A percentile compares a stretch with the other conserved stretches of the same genome.
These are phyloP conservation scores for Thielaviopsis euricoi DNA, from an alignment of 2,329 filamentous ascomycete genomes.

Conservation along the genomic window DNA sequence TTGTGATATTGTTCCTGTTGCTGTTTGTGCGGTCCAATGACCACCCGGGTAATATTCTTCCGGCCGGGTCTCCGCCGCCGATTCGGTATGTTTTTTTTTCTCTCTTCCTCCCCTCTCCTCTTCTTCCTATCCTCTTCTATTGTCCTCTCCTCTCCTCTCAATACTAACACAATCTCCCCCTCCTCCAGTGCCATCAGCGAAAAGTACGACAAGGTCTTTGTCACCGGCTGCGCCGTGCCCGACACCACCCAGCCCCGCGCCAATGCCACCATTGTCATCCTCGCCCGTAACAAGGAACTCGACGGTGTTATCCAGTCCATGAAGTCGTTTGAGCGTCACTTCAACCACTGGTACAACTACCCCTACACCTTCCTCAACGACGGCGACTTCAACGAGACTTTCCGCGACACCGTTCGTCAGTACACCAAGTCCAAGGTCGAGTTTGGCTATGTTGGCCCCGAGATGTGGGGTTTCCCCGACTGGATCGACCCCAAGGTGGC, in stretches of 20 bases:
- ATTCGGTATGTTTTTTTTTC: conserved; percentile 51
- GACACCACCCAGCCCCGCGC: conserved; percentile 65
- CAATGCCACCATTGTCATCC: conserved; percentile 89
- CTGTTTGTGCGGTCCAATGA: conserved; percentile 69
- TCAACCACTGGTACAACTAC: conserved; percentile 98
- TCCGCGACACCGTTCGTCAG: conserved; percentile 74
- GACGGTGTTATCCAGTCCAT: conserved; percentile 92
- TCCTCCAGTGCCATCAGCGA: conserved; percentile 76
- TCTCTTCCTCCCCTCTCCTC: not conserved
- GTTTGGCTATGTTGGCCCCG: conserved; percentile 80
- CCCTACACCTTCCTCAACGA: conserved; percentile 98
- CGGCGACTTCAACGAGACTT: conserved; percentile 86
- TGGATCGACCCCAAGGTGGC: conserved; percentile 92
- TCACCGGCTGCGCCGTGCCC: conserved; percentile 70
- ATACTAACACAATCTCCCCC: not conserved
- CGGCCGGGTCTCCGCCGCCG: conserved; percentile 75
- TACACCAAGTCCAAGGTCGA: conserved; percentile 80
- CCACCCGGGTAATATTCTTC: conserved; percentile 64
- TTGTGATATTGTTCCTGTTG: conserved; percentile 78
- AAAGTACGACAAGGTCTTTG: conserved; percentile 92
- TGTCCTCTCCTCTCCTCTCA: too few species aligned
- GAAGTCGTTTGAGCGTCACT: conserved; percentile 95
- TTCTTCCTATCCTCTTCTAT: not conserved
- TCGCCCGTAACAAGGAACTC: conserved; percentile 90
- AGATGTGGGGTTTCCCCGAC: conserved; percentile 93